Evolutionary conservation across 345 rosid species (phyloP).

Genomic region (Eucalyptus cloeziana): DNA sequence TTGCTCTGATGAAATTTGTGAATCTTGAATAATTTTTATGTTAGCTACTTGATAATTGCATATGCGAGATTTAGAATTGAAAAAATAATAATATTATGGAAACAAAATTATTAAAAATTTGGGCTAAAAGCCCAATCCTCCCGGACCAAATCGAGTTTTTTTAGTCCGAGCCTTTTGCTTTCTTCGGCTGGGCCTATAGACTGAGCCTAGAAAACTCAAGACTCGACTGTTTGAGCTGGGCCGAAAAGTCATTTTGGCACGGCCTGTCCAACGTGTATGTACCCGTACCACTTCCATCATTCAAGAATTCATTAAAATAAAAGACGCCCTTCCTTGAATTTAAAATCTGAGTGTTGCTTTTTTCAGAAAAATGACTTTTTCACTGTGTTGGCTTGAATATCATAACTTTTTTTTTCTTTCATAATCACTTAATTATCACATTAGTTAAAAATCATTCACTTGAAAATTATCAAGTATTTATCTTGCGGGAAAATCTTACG

Average conservation of each 20-base stretch:
- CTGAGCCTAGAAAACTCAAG: no score
- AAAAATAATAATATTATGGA: not conserved
- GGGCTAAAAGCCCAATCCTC: not conserved
- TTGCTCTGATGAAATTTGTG: not conserved
- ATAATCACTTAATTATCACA: no score
- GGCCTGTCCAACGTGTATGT: not conserved
- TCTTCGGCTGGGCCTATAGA: not conserved
- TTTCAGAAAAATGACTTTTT: no score
- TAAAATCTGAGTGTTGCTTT: not conserved
- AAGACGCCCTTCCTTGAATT: not conserved
- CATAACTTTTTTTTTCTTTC: no score
- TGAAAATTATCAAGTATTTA: no score
- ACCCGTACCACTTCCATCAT: not conserved
- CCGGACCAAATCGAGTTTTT: not conserved
- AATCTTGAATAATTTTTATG: not conserved
- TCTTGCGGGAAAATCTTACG: accelerated
- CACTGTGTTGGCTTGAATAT: accelerated
- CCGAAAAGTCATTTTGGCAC: not conserved
- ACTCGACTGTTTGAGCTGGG: not conserved
- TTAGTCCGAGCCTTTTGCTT: no score
- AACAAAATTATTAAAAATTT: no score
- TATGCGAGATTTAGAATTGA: not conserved
- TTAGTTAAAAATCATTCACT: no score
- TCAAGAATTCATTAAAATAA: not conserved
- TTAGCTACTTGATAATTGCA: not conserved